These are phyloP conservation scores for Ceratocystis alfenasii DNA, from an alignment of 2,329 filamentous ascomycete species.

Conservation along the genomic window DNA sequence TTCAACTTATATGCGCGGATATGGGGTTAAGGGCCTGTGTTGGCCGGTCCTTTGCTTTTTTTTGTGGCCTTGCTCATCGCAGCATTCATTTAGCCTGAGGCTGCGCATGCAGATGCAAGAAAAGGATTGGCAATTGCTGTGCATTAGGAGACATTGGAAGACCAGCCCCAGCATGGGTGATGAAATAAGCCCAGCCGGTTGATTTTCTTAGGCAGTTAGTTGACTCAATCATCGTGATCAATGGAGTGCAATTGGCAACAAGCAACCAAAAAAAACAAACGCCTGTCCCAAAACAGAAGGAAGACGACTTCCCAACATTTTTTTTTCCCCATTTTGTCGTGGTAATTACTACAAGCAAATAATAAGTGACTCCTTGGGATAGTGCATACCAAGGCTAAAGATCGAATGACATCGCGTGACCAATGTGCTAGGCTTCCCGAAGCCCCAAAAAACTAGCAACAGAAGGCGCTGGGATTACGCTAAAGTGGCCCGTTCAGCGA, in stretches of 20 bases:
- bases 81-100: background rate
- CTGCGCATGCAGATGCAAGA: background rate
- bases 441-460: background rate
- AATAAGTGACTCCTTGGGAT: background rate
- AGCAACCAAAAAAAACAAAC: background rate
- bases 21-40: background rate
- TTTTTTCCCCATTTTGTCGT: background rate
- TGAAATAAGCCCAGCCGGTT: background rate
- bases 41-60: background rate
- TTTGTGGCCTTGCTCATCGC: no score
- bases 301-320: background rate
- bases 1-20: background rate
- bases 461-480: background rate
- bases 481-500: conserved; percentile 5
- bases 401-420: conserved; percentile 22
- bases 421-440: conserved; percentile 1
- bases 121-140: background rate
- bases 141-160: background rate
- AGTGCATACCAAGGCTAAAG: background rate
- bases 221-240: background rate
- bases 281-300: background rate
- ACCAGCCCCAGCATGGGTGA: background rate
- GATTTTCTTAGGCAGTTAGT: background rate
- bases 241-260: background rate
- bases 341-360: background rate